These are phyloP conservation scores for Fraxinus floribunda DNA, from an alignment of 305 asterid genomes.

Conservation along the genomic window DNA sequence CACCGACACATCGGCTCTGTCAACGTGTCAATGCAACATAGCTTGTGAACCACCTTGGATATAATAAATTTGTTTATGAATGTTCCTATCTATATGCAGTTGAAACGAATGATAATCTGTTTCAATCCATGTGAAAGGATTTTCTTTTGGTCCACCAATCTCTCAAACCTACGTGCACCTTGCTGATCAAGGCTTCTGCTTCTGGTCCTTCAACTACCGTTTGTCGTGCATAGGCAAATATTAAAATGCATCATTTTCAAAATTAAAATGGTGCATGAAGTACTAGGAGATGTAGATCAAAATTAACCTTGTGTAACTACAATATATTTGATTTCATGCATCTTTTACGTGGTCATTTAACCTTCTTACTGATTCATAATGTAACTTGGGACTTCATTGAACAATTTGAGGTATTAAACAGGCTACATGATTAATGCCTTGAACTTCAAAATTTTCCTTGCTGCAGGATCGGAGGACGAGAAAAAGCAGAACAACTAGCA, in stretches of 20 bases:
- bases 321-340: neutral
- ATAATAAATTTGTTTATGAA: neutral
- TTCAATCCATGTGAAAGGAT: neutral
- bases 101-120: neutral
- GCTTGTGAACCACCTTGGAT: neutral
- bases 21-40: neutral
- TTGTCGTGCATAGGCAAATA: neutral
- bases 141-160: neutral
- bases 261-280: neutral
- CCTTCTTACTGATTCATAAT: neutral
- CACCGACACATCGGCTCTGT: neutral
- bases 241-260: neutral
- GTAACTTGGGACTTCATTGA: neutral
- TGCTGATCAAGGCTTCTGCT: neutral
- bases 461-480: slow-evolving; percentile 78
- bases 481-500: slow-evolving; percentile 70
- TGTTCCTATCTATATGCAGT: neutral
- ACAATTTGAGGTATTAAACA: neutral
- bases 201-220: neutral
- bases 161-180: neutral
- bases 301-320: neutral
- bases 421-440: neutral
- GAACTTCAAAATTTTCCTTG: slow-evolving; percentile 3
- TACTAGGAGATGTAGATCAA: neutral
- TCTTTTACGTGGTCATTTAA: neutral